Conservation (phyloP, 2,329 filamentous ascomycete genomes). For the Cladosporium oxysporum region DNA sequence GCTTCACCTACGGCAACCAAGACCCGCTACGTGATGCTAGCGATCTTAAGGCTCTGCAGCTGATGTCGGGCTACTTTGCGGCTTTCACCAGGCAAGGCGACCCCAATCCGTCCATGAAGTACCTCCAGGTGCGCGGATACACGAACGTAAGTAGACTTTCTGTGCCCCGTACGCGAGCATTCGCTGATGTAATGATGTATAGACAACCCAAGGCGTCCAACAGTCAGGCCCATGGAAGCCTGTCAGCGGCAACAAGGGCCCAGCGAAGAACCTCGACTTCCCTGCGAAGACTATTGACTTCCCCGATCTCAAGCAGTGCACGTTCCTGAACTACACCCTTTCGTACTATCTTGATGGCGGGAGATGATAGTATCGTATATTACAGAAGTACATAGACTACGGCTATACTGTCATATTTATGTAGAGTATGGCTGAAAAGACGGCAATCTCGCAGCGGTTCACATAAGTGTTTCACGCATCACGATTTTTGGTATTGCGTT, state of each 20-base stretch:
- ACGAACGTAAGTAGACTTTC: slow-evolving; percentile 35
- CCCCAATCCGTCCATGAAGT: slow-evolving; percentile 53
- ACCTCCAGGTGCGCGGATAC: slow-evolving; percentile 51
- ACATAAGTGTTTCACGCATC: too few species aligned
- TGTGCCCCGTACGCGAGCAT: background rate
- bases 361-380: background rate
- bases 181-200: background rate
- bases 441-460: background rate
- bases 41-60: slow-evolving; percentile 51
- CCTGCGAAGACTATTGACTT: slow-evolving; percentile 48
- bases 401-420: background rate
- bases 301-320: slow-evolving; percentile 55
- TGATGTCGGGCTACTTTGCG: slow-evolving; percentile 52
- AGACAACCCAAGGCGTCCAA: slow-evolving; percentile 40
- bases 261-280: slow-evolving; percentile 49
- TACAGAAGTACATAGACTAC: background rate
- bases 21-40: slow-evolving; percentile 51
- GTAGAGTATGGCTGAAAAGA: background rate
- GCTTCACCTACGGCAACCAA: slow-evolving; percentile 34
- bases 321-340: slow-evolving; percentile 48
- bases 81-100: slow-evolving; percentile 54
- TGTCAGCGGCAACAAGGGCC: slow-evolving; percentile 40
- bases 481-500: background rate
- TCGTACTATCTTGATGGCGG: slow-evolving; percentile 44
- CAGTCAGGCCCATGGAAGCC: slow-evolving; percentile 43